Conservation (phyloP, 2,329 filamentous ascomycete genomes). For the Aspergillus sp. region DNA sequence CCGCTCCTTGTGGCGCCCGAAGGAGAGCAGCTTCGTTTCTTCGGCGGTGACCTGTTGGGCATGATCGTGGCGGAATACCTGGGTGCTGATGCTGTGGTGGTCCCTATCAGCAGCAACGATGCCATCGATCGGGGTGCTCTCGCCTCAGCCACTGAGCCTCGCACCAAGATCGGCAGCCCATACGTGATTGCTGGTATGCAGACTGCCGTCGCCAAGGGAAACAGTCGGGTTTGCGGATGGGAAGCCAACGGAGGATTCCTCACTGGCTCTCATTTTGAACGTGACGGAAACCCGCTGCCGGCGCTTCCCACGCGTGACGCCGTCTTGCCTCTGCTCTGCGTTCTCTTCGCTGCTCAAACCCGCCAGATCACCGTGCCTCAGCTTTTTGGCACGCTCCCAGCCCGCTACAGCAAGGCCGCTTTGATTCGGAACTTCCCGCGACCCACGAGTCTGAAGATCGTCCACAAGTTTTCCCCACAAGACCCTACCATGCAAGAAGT, state of each 20-base stretch:
- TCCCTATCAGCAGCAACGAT: conserved; percentile 35
- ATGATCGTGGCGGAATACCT: conserved; percentile 35
- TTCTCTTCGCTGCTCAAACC: conserved; percentile 28
- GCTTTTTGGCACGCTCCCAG: conserved; percentile 29
- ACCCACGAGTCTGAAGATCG: conserved; percentile 30
- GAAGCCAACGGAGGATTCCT: conserved; percentile 37
- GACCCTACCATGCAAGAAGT: conserved; percentile 21
- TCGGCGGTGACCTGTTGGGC: conserved; percentile 32
- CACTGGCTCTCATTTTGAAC: conserved; percentile 30
- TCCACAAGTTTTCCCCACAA: conserved; percentile 28
- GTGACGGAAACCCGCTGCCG: conserved; percentile 26
- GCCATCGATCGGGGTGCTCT: conserved; percentile 33
- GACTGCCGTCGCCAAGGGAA: conserved; percentile 26
- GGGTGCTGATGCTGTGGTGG: conserved; percentile 29
- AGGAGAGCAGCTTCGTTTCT: conserved; percentile 29
- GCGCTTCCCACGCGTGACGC: conserved; percentile 34
- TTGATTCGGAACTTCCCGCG: conserved; percentile 35
- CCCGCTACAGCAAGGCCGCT: conserved; percentile 30
- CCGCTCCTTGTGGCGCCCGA: conserved; percentile 31
- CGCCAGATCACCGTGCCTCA: conserved; percentile 24
- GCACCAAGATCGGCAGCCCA: conserved; percentile 36
- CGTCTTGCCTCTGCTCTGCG: conserved; percentile 30
- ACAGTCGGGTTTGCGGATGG: conserved; percentile 31
- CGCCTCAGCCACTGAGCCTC: conserved; percentile 25
- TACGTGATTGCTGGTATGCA: conserved; percentile 37